phyloP scores from a whole-genome alignment of 768 basidiomycete genomes.

The Calocybe cyanea region DNA sequence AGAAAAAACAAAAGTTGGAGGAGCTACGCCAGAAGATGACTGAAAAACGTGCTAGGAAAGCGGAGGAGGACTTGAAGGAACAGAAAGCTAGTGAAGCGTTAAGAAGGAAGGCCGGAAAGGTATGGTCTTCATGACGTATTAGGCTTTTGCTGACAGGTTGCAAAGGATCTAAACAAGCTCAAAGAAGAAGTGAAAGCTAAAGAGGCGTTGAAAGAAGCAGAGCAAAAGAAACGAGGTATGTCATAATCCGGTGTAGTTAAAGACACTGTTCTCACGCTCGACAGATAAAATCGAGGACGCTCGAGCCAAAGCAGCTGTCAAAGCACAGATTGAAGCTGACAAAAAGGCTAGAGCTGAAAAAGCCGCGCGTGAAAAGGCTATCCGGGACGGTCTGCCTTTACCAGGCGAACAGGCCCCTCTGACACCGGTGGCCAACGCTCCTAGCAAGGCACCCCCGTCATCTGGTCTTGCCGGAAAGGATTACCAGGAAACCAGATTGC shows the following conservation, averaged over 20 bases:
- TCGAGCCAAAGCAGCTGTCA: constrained; percentile 80
- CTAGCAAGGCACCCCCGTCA: constrained; percentile 32
- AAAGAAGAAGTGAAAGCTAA: constrained; percentile 77
- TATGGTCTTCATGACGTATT: constrained; percentile 19
- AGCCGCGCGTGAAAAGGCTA: constrained; percentile 84
- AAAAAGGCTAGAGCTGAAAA: constrained; percentile 87
- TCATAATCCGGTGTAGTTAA: neutral
- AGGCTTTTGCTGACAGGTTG: neutral
- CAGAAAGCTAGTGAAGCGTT: constrained; percentile 72
- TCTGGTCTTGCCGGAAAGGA: constrained; percentile 61
- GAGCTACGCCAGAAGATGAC: constrained; percentile 80
- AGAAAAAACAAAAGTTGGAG: constrained; percentile 75
- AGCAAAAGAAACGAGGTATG: constrained; percentile 74
- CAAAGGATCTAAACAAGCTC: constrained; percentile 65
- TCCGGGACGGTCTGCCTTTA: constrained; percentile 68
- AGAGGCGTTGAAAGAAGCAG: constrained; percentile 80
- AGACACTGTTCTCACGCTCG: neutral
- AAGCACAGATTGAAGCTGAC: constrained; percentile 93
- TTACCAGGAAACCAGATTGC: constrained; percentile 83
- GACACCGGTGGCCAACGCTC: constrained; percentile 18
- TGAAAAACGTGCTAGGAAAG: constrained; percentile 72
- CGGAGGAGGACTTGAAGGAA: constrained; percentile 70
- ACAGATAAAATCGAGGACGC: constrained; percentile 89
- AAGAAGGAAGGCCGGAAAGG: constrained; percentile 83
- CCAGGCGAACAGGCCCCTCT: constrained; percentile 28